Percentiles rank a stretch among this genome's conserved stretches.
Evolutionary conservation across 2,329 filamentous ascomycete species (phyloP).

Genomic region (Alternaria rosae): DNA sequence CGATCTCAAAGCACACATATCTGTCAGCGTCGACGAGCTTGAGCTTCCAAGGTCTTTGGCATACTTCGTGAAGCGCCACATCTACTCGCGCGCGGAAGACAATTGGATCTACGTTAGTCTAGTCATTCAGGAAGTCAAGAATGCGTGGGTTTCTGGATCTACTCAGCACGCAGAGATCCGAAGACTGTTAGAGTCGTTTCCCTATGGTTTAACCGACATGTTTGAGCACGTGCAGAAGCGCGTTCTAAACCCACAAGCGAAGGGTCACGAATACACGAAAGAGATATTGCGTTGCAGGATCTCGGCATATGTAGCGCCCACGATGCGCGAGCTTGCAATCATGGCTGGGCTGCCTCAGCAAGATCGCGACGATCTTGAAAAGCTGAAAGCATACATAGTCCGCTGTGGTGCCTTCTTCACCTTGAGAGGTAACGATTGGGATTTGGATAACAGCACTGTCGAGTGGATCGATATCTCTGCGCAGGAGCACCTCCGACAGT

Average conservation of each 20-base stretch:
- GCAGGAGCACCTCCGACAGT: slow-evolving; percentile 26
- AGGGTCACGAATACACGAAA: slow-evolving; percentile 34
- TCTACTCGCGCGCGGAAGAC: slow-evolving; percentile 29
- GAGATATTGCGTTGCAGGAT: slow-evolving; percentile 31
- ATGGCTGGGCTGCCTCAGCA: slow-evolving; percentile 30
- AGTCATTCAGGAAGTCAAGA: slow-evolving; percentile 33
- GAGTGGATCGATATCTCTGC: slow-evolving; percentile 34
- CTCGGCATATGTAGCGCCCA: slow-evolving; percentile 26
- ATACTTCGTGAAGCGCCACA: slow-evolving; percentile 34
- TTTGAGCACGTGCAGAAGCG: slow-evolving; percentile 33
- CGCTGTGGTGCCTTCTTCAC: slow-evolving; percentile 33
- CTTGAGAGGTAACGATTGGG: slow-evolving; percentile 23
- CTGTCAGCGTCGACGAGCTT: slow-evolving; percentile 24
- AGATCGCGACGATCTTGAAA: slow-evolving; percentile 20
- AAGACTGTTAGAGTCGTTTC: slow-evolving; percentile 30
- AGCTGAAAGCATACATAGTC: slow-evolving; percentile 25
- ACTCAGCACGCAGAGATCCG: slow-evolving; percentile 26
- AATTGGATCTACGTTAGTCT: slow-evolving; percentile 34
- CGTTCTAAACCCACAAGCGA: slow-evolving; percentile 19
- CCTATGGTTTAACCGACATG: slow-evolving; percentile 33
- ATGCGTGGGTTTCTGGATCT: slow-evolving; percentile 18
- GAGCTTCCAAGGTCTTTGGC: slow-evolving; percentile 21
- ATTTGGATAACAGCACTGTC: slow-evolving; percentile 27
- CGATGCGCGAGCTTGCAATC: slow-evolving; percentile 30
- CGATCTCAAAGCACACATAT: slow-evolving; percentile 26